phyloP scores from a whole-genome alignment of 2,329 filamentous ascomycete species.

The Colletotrichum theobromicola region DNA sequence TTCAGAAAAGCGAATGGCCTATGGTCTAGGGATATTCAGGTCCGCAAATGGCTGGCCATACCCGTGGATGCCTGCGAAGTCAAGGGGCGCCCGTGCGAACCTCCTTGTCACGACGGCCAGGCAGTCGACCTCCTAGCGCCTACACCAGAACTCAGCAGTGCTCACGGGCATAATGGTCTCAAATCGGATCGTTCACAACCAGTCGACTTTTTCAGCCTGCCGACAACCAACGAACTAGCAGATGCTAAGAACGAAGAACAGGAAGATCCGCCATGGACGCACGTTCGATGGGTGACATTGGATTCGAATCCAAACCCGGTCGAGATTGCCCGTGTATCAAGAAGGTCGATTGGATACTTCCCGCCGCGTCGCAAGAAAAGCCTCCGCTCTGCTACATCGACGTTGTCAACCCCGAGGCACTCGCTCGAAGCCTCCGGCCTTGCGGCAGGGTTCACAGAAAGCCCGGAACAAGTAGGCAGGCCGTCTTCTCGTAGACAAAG shows the following conservation, averaged over 20 bases:
- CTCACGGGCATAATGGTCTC: conserved; percentile 23
- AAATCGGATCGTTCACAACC: conserved; percentile 31
- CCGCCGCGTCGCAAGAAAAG: conserved; percentile 91
- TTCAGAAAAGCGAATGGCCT: conserved; percentile 90
- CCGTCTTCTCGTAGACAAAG: conserved; percentile 48
- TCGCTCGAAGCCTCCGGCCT: conserved; percentile 56
- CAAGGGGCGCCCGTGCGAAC: conserved; percentile 74
- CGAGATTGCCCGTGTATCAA: conserved; percentile 84
- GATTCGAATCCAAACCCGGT: conserved; percentile 73
- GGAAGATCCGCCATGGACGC: conserved; percentile 76
- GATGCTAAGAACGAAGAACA: conserved; percentile 42
- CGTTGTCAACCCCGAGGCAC: conserved; percentile 69
- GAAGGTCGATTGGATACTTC: conserved; percentile 86
- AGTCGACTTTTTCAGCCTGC: conserved; percentile 25
- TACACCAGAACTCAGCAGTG: conserved; percentile 42
- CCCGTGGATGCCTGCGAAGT: conserved; percentile 90
- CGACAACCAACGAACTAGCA: background rate
- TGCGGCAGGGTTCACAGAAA: background rate
- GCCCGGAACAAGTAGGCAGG: conserved; percentile 11
- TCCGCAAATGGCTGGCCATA: conserved; percentile 78
- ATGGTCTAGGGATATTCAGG: conserved; percentile 94
- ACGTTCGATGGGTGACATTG: conserved; percentile 88
- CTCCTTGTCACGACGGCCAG: conserved; percentile 48
- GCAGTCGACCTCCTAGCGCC: conserved; percentile 57
- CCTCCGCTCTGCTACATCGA: conserved; percentile 66